Base-by-base conservation (phyloP, 2,329 filamentous ascomycete genomes). In the Alternaria arbusti region DNA sequence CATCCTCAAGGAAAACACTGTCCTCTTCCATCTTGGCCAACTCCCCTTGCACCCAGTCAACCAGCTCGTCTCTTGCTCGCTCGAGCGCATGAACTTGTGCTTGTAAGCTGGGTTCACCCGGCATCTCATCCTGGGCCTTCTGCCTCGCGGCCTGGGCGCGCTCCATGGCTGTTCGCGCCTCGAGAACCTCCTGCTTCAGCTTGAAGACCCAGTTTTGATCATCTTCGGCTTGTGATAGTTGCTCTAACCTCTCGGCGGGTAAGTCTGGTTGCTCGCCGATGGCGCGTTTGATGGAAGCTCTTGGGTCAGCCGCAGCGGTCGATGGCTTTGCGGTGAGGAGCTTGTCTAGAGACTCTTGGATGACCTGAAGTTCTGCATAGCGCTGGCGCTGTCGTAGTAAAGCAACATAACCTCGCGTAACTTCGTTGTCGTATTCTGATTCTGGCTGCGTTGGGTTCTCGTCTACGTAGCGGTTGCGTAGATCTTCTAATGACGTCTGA, bases 21-120 rank as follows among this genome's bases (percentile, higher is more conserved):
- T 80, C 77, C 64, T 81, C 79, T 36, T 76, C 74, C 63, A 82
- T 67, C 65, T 81, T 82, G 17, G 81, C 77, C 49, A 86, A 68
- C 46, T 84, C 84, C 44, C 80, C 79, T 68, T 86, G 84, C 7
- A 86, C 79, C 85, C 85, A 86, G 47, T 81, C 77, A 6, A 86
- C 80, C 46, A 86, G 74, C 62, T 85, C 83, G 61, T 85, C 80
- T 47, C 84, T 80, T 12, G 83, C 84, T 40, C 75, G 74, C 54
- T 82, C 77, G 25, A 86, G 73, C 5, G 82, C 83, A 51, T 67
- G 64, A 0, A 81, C 74, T 62, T 80, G 77, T n/a, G 70, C 61
- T 15, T 72, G 66, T 28, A 79, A 50, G 36, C 52, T 68, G 7
- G 70, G 25, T 8, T 11, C 45, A 40, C 40, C 26, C 26, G 10